Base-by-base conservation (phyloP, 23 red algal species). In the Gracilaria caudata region DNA sequence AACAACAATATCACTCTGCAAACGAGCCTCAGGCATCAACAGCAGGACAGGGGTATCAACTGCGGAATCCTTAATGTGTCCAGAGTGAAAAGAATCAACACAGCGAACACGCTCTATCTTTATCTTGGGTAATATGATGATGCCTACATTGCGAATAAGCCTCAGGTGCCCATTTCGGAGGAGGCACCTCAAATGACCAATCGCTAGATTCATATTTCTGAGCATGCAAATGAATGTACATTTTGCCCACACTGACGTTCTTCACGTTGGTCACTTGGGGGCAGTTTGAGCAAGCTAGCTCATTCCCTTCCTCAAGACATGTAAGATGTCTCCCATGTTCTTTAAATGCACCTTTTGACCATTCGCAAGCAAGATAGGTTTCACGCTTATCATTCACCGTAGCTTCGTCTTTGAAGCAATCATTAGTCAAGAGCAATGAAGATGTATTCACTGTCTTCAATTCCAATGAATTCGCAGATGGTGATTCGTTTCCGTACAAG, bases 201-300 rank as follows among this genome's bases (percentile, higher is more conserved):
- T 81, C 68, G 23, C 47, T 76, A 73, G 77, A 82, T 77, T 91
- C 87, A 76, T 91, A 91, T 59, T 75, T 91, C 38, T 81, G 87
- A 28, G 87, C 87, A 32, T 91, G 87, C 55, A 89, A 73, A 58
- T 89, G 85, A 78, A 89, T 75, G 46, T 75, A 89, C 85, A 89
- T 89, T 41, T 61, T 46, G 35, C 58, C 43, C 45, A 89, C 26
- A n/a, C 44, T 73, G 47, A 89, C 85, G 38, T 89, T 89, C 30
- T 89, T 89, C 34, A 78, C 73, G 47, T 91, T 91, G 0, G 87
- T 82, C 10, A 91, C 76, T 72, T 81, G 77, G 12, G 87, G 87
- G 44, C 87, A 91, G 47, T 81, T 91, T 34, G 58, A 38, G 54
- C 87, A 91, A 61, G 12, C 29, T 8, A 94, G 85, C 56, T 47